Percentiles rank a stretch among this genome's conserved stretches.
Conservation (phyloP, 2,329 filamentous ascomycete genomes). For the Pseudogymnoascus sp. region DNA sequence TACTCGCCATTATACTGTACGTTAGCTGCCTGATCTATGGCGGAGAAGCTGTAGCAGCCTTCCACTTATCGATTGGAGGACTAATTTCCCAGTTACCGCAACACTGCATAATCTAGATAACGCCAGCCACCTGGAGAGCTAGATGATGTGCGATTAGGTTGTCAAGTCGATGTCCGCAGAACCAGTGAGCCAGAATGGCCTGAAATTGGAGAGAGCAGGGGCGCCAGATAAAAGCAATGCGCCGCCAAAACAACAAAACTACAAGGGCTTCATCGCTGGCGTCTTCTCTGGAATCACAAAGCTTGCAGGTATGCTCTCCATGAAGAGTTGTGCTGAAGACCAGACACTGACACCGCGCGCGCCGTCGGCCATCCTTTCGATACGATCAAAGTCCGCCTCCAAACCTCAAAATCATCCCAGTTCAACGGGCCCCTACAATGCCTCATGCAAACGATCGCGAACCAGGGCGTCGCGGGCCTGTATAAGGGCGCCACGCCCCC, state of each 20-base stretch:
- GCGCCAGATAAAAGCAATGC: neutral
- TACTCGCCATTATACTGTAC: neutral
- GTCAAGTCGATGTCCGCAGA: slow-evolving; percentile 5
- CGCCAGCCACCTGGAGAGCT: neutral
- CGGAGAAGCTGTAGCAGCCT: neutral
- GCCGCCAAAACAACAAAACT: slow-evolving; percentile 34
- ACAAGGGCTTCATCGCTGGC: slow-evolving; percentile 96
- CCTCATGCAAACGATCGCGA: slow-evolving; percentile 73
- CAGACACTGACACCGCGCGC: slow-evolving; percentile 9
- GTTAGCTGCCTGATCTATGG: neutral
- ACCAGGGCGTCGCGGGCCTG: slow-evolving; percentile 76
- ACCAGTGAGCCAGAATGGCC: slow-evolving; percentile 5
- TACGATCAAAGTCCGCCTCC: slow-evolving; percentile 91
- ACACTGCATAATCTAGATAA: neutral
- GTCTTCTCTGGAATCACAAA: slow-evolving; percentile 93
- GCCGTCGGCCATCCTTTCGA: slow-evolving; percentile 73
- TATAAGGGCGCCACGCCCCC: slow-evolving; percentile 95
- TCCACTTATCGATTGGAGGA: neutral
- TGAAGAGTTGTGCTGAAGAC: neutral
- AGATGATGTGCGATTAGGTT: neutral
- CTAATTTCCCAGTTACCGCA: slow-evolving; percentile 3
- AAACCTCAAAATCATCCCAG: slow-evolving; percentile 70
- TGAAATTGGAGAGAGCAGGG: neutral
- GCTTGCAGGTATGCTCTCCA: slow-evolving; percentile 59
- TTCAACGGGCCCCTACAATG: slow-evolving; percentile 87